Evolutionary conservation across 257 asterid species (phyloP).

Genomic region (Penstemon barbatus): DNA sequence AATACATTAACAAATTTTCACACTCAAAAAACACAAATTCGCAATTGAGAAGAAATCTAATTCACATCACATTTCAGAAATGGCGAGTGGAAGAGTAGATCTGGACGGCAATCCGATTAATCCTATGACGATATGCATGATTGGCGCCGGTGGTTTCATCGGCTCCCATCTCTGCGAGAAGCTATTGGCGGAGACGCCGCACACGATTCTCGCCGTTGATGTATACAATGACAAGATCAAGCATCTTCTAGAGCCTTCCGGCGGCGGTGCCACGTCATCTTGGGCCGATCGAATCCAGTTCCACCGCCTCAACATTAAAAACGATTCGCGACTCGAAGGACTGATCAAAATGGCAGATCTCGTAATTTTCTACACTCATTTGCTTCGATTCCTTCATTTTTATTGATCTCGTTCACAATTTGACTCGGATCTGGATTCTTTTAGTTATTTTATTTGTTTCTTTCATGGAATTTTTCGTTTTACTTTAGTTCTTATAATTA

Average conservation of each 20-base stretch:
- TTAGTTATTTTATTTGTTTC: neutral
- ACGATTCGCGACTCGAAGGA: constrained; percentile 96
- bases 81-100: constrained; percentile 55
- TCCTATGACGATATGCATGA: constrained; percentile 57
- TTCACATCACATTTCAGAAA: neutral
- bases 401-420: neutral
- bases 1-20: constrained; percentile 22
- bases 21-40: neutral
- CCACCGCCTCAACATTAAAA: constrained; percentile 89
- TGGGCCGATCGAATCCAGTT: constrained; percentile 64
- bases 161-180: constrained; percentile 67
- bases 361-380: constrained; percentile 38
- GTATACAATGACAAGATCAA: constrained; percentile 60
- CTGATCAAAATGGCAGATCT: constrained; percentile 97
- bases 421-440: constrained; percentile 32
- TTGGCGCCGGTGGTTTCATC: constrained; percentile 71
- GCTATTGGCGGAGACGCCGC: constrained; percentile 51
- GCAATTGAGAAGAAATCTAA: no score
- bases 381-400: constrained; percentile 25
- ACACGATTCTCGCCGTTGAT: constrained; percentile 58
- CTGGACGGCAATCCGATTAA: constrained; percentile 53
- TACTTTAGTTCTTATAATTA: neutral
- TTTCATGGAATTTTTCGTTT: constrained; percentile 9
- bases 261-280: neutral
- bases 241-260: constrained; percentile 50